Evolutionary conservation across 2,329 filamentous ascomycete genomes (phyloP).

Genomic region (Ascochyta lentis): DNA sequence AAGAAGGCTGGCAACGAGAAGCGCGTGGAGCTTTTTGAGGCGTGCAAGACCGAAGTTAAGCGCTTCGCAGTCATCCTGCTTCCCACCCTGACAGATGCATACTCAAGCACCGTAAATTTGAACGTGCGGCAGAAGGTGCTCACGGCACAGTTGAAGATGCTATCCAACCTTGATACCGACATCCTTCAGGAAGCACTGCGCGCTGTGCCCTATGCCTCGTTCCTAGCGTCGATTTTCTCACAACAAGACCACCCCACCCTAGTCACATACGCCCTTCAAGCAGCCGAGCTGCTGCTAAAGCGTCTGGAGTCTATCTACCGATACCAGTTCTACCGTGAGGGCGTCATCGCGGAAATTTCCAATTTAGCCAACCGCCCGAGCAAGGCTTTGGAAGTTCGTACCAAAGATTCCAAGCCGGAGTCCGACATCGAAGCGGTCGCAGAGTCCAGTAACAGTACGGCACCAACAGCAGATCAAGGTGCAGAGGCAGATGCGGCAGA

Average conservation of each 20-base stretch:
- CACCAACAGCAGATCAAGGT: slow-evolving; percentile 38
- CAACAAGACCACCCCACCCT: slow-evolving; percentile 91
- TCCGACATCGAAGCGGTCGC: slow-evolving; percentile 34
- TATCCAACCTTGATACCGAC: slow-evolving; percentile 86
- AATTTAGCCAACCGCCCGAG: slow-evolving; percentile 66
- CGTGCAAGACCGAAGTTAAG: slow-evolving; percentile 85
- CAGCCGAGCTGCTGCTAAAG: slow-evolving; percentile 84
- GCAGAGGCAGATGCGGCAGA: slow-evolving; percentile 57
- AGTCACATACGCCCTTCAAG: slow-evolving; percentile 86
- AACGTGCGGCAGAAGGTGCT: slow-evolving; percentile 94
- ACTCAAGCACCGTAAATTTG: slow-evolving; percentile 96
- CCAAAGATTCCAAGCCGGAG: slow-evolving; percentile 35
- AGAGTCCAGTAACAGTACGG: slow-evolving; percentile 33
- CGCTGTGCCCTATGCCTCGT: slow-evolving; percentile 92
- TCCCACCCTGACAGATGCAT: slow-evolving; percentile 93
- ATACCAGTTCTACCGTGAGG: slow-evolving; percentile 96
- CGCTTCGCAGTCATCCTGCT: slow-evolving; percentile 93
- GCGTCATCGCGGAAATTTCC: slow-evolving; percentile 88
- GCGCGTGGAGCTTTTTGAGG: slow-evolving; percentile 78
- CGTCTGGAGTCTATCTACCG: slow-evolving; percentile 87
- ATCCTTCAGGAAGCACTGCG: slow-evolving; percentile 87
- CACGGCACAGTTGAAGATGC: slow-evolving; percentile 95
- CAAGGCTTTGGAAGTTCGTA: slow-evolving; percentile 38
- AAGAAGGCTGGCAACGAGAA: slow-evolving; percentile 75
- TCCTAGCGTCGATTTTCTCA: slow-evolving; percentile 90